Conservation (phyloP, 345 rosid genomes). For the Gossypium australe region DNA sequence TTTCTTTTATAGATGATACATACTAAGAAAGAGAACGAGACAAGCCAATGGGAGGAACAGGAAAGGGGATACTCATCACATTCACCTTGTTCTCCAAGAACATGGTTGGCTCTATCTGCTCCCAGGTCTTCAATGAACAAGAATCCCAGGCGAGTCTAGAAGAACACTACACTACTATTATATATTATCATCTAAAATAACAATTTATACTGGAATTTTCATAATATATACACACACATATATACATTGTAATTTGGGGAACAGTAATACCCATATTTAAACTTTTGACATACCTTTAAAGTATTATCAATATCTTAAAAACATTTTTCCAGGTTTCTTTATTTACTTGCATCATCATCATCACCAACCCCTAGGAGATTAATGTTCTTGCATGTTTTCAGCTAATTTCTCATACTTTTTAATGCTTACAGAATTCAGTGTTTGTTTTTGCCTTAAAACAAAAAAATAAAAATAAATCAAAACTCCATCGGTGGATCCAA, state of each 20-base stretch:
- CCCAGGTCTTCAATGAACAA: slow-evolving; percentile 16
- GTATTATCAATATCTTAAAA: too few species aligned
- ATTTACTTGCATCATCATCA: too few species aligned
- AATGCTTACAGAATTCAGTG: too few species aligned
- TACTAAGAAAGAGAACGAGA: slow-evolving; percentile 15
- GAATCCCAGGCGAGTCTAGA: slow-evolving; percentile 10
- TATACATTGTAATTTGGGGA: neutral
- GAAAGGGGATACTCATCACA: slow-evolving; percentile 9
- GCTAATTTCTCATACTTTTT: too few species aligned
- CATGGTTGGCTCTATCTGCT: slow-evolving; percentile 28
- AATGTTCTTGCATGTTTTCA: too few species aligned
- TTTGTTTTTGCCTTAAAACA: too few species aligned
- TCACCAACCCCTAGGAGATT: too few species aligned
- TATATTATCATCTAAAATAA: neutral
- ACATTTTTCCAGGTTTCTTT: too few species aligned
- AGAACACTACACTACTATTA: neutral
- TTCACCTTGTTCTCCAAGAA: slow-evolving; percentile 13
- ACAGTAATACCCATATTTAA: neutral
- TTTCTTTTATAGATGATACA: slow-evolving; percentile 20
- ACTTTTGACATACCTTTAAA: neutral
- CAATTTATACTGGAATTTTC: neutral
- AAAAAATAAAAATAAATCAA: too few species aligned
- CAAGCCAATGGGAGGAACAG: slow-evolving; percentile 8
- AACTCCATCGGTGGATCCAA: too few species aligned
- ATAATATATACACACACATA: neutral